Evolutionary conservation across 2,329 filamentous ascomycete genomes (phyloP), one percentile per base, ranked within the genome.

Genomic region (Hypoxylon sp.): DNA sequence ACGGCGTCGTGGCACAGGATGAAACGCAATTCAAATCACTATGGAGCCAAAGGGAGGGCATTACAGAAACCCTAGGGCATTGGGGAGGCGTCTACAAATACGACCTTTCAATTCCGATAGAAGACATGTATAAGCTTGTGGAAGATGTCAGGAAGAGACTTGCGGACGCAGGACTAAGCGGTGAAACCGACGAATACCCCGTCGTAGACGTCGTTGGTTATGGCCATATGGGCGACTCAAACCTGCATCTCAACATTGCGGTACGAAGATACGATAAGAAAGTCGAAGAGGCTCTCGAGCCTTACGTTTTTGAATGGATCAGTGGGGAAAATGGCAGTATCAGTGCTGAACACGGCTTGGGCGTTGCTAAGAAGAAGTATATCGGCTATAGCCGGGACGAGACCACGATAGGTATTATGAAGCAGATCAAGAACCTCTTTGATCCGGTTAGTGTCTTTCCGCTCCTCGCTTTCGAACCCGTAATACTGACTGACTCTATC

Each of bases 71-170:
- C 50, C 85, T 97, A 27, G 93, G 93, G 69, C 94, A 98, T 80
- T 94, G 92, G 82, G 97, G 96, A 65, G 96, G 95, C 49, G 95
- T 96, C 7, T 99, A 99, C 88, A 99, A 99, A 83, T 99, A 99
- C 80, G 96, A 99, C 78, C 86, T 99, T 33, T 98, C 96, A 6
- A 97, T 99, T 72, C 96, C 96, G 1, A 86, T 99, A 30, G 82
- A 88, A 11, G 91, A 97, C 73, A 89, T 99, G 76, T 99, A 99
- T 82, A 85, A 88, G 74, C 85, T 99, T 31, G 96, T 99, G 31
- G 92, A 96, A 72, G 96, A 98, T 74, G 92, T 91, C 22, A 88
- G 91, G 70, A 89, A 88, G 59, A 90, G 90, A 59, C 86, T 99
- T 72, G 85, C 87, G 1, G 86, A 90, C 60, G 90, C 91, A 33